Conservation (phyloP, 257 asterid genomes). For the Forsythia suspensa region DNA sequence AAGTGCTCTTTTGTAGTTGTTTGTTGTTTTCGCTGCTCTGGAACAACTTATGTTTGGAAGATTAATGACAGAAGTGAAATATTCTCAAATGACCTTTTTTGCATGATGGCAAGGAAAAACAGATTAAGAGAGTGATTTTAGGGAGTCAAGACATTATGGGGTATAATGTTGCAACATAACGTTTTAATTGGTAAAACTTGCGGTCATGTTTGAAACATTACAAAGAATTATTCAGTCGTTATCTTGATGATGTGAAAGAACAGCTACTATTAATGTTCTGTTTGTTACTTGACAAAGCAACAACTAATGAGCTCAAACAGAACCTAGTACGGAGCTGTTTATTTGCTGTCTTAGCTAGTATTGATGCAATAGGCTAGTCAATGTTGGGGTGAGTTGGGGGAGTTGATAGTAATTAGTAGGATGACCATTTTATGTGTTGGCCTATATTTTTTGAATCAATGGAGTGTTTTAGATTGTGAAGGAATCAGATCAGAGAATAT, state of each 20-base stretch:
- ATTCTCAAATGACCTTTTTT: neutral
- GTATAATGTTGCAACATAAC: too few species aligned
- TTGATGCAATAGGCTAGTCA: neutral
- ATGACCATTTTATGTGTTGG: neutral
- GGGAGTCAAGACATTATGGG: too few species aligned
- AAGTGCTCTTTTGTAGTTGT: too few species aligned
- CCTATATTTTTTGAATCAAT: neutral
- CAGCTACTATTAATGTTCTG: neutral
- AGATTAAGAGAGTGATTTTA: too few species aligned
- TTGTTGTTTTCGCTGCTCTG: too few species aligned
- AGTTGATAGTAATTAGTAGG: neutral
- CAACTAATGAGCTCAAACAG: neutral
- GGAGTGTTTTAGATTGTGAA: neutral
- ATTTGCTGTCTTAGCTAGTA: neutral
- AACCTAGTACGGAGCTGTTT: neutral
- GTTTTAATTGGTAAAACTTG: neutral
- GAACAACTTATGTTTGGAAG: neutral
- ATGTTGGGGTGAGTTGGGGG: neutral
- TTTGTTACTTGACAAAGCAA: neutral
- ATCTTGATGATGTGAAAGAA: neutral
- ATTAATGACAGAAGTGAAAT: neutral
- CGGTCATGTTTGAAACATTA: neutral
- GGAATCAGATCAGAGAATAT: neutral
- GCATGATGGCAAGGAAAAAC: neutral
- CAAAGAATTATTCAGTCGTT: neutral